phyloP scores from a whole-genome alignment of 345 rosid species.

The Lepidium didymum region DNA sequence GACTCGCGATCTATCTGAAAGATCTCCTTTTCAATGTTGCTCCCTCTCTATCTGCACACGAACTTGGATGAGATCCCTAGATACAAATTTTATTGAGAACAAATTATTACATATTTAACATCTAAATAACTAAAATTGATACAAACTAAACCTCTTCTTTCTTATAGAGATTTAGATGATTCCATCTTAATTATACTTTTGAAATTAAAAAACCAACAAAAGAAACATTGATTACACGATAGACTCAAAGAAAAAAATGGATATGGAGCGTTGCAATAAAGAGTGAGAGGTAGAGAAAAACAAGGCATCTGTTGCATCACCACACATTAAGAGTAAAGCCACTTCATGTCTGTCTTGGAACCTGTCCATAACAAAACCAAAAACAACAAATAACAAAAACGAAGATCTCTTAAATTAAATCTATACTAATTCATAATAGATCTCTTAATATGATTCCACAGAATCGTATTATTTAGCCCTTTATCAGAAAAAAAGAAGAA shows the following conservation, averaged over 20 bases:
- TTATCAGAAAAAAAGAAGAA: too few species aligned
- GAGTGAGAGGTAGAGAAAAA: slow-evolving; percentile 17
- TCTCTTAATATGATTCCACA: slow-evolving; percentile 20
- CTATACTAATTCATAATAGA: slow-evolving; percentile 7
- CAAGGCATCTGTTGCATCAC: slow-evolving; percentile 25
- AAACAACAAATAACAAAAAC: slow-evolving; percentile 1
- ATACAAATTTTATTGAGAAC: slow-evolving; percentile 13
- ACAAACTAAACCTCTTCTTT: slow-evolving; percentile 4
- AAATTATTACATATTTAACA: neutral
- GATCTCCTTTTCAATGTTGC: neutral
- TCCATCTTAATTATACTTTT: neutral
- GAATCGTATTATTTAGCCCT: neutral
- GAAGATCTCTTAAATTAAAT: neutral
- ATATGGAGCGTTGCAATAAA: slow-evolving; percentile 12
- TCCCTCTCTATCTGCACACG: neutral
- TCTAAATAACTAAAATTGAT: neutral
- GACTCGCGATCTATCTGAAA: neutral
- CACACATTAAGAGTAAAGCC: slow-evolving; percentile 27
- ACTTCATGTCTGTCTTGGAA: slow-evolving; percentile 63
- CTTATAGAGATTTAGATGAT: slow-evolving; percentile 14
- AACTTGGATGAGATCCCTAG: slow-evolving; percentile 13
- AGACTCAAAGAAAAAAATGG: neutral
- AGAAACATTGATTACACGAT: slow-evolving; percentile 9
- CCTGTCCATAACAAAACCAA: slow-evolving; percentile 40
- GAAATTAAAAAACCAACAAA: neutral